Evolutionary conservation across 768 basidiomycete species (phyloP).

Genomic region (Suillus paluster): DNA sequence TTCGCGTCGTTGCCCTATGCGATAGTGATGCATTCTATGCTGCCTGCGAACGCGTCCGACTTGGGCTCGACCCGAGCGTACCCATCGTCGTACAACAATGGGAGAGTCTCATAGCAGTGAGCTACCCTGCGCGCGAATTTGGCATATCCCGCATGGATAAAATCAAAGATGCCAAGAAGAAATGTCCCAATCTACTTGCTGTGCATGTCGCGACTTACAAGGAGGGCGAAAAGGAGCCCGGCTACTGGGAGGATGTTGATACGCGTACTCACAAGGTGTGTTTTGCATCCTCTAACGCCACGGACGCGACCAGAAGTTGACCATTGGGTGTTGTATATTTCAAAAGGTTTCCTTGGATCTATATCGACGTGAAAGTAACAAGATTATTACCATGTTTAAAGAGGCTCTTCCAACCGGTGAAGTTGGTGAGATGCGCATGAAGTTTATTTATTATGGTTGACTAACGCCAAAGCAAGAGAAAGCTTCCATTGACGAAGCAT

Average conservation of each 20-base stretch:
- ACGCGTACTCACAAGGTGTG: constrained; percentile 89
- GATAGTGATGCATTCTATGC: constrained; percentile 88
- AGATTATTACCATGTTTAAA: constrained; percentile 84
- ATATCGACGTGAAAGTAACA: constrained; percentile 88
- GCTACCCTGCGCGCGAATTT: constrained; percentile 91
- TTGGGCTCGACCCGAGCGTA: constrained; percentile 60
- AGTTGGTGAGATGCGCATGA: constrained; percentile 58
- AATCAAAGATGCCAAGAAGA: constrained; percentile 78
- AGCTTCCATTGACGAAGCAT: constrained; percentile 97
- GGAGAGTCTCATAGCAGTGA: constrained; percentile 91
- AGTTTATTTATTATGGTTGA: constrained; percentile 3
- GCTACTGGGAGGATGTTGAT: constrained; percentile 91
- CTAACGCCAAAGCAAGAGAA: constrained; percentile 62
- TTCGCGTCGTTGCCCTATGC: constrained; percentile 87
- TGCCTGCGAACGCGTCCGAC: constrained; percentile 84
- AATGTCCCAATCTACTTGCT: constrained; percentile 82
- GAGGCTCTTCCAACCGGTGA: constrained; percentile 79
- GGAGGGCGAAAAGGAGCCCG: constrained; percentile 84
- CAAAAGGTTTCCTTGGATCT: constrained; percentile 90
- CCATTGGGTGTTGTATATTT: background rate
- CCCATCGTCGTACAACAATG: constrained; percentile 90
- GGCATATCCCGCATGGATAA: constrained; percentile 94
- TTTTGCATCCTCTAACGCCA: background rate
- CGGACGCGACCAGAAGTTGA: constrained; percentile 4
- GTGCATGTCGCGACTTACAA: constrained; percentile 96